Base-by-base conservation (phyloP, 1,284 basidiomycete genomes). In the Polyporus tsugae region DNA sequence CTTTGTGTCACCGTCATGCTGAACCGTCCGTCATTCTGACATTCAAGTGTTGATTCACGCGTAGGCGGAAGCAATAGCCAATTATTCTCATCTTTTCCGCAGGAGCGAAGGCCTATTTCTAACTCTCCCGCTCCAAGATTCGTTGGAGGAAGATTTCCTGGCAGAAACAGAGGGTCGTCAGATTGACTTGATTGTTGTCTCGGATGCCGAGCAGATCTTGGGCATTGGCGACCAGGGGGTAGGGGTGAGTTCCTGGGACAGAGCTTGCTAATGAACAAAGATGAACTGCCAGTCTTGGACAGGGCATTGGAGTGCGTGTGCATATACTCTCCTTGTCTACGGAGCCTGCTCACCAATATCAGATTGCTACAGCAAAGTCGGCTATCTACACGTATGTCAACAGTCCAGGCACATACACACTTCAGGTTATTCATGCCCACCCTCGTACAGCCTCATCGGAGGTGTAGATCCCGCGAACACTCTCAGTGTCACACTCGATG, bases 281-380 rank as follows among this genome's bases (percentile, higher is more conserved):
- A 17, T 65, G 49, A 64, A 63, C 4, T 17, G 19, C 29, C 35
- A 25, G 35, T 38, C 19, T n/a, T n/a, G 3, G 33, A 58, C 70
- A 85, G 84, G 84, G 84, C 13, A 85, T 86, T 46, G 84, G 85
- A 41, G 84, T 85, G 69, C 64, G 82, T 77, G 64, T 60, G 35
- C 63, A 60, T 42, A 60, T 42, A 39, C 19, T 25, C 5, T 49
- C 46, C 46, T 13, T 25, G 6, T 22, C 4, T 10, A 19, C 10
- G 46, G 46, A 25, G 22, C 46, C 11, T 41, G 33, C 60, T 70
- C 46, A 70, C 49, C 44, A 22, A 15, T 9, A 67, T 74, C 77
- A 94, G 87, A 97, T 97, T 74, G 91, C 93, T 0, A 89, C 92
- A 4, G 95, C 95, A n/a, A 97, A 97, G 82, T 86, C 93, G 2